Conservation (phyloP, 2,329 filamentous ascomycete species). For the Teratosphaeria pseudoeucalypti region DNA sequence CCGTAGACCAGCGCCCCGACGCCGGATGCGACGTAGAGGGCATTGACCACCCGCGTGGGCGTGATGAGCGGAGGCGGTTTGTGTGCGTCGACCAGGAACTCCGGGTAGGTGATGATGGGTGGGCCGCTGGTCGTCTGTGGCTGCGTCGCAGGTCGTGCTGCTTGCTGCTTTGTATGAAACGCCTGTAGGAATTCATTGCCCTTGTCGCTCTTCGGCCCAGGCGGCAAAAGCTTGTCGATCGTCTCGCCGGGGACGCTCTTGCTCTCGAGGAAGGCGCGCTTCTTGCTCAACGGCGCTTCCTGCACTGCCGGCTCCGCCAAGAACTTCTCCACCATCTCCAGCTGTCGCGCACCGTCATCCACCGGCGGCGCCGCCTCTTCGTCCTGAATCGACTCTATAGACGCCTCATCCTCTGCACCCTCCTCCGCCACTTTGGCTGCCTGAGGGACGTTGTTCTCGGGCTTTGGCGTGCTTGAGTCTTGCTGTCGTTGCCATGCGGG, state of each 20-base stretch:
- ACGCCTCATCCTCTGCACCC: not conserved
- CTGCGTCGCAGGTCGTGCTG: conserved; percentile 14
- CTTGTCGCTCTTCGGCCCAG: not conserved
- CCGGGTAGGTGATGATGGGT: conserved; percentile 57
- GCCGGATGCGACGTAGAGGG: conserved; percentile 46
- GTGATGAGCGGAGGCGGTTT: conserved; percentile 52
- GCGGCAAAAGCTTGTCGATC: conserved; percentile 54
- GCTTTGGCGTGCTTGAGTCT: not conserved
- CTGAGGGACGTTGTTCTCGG: not conserved
- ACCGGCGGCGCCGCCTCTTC: conserved; percentile 1
- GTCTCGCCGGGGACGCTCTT: conserved; percentile 63
- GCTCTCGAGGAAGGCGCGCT: conserved; percentile 62
- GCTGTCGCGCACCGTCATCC: conserved; percentile 10
- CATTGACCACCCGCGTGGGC: conserved; percentile 44
- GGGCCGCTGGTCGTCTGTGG: conserved; percentile 34
- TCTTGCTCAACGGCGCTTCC: conserved; percentile 58
- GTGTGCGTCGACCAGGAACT: conserved; percentile 50
- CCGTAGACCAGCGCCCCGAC: conserved; percentile 55
- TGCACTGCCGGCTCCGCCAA: conserved; percentile 64
- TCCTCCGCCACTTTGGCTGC: not conserved
- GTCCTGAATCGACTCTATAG: conserved; percentile 1
- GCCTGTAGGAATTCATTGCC: conserved; percentile 8
- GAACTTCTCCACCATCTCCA: conserved; percentile 65
- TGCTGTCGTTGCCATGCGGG: conserved; percentile 26
- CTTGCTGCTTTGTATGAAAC: conserved; percentile 15